Conservation (phyloP, 805 yeast species). For the Ogataea siamensis region DNA sequence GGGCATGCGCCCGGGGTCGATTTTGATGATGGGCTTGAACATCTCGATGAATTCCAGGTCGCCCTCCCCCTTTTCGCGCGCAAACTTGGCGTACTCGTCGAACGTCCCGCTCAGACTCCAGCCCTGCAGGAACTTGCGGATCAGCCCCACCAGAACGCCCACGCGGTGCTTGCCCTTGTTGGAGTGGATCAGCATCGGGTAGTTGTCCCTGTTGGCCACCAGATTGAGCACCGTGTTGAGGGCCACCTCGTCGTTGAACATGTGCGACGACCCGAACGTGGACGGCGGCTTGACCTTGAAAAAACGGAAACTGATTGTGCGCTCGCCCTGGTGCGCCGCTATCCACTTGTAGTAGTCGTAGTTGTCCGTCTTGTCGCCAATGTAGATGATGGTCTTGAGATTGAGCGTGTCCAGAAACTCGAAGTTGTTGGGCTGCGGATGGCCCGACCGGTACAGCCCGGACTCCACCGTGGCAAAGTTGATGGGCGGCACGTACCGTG, state of each 20-base stretch:
- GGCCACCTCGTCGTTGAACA: constrained; percentile 54
- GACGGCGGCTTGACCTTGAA: constrained; percentile 62
- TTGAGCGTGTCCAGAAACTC: constrained; percentile 70
- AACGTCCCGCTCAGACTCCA: constrained; percentile 93
- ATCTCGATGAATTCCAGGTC: constrained; percentile 88
- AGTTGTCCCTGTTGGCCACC: constrained; percentile 62
- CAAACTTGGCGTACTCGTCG: constrained; percentile 90
- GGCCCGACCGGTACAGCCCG: constrained; percentile 86
- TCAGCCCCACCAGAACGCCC: constrained; percentile 89
- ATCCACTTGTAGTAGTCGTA: constrained; percentile 73
- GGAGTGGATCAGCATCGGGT: constrained; percentile 87
- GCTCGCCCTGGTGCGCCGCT: constrained; percentile 34
- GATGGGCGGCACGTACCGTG: constrained; percentile 77
- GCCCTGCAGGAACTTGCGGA: constrained; percentile 82
- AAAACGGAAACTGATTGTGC: constrained; percentile 51
- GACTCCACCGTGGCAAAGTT: constrained; percentile 88
- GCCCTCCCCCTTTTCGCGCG: constrained; percentile 89
- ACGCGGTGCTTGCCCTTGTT: constrained; percentile 97
- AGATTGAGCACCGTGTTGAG: constrained; percentile 56
- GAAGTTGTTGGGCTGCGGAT: constrained; percentile 85
- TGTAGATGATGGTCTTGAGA: constrained; percentile 75
- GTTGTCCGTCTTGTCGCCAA: constrained; percentile 72
- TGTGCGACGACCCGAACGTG: constrained; percentile 54
- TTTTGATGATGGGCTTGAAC: constrained; percentile 61
- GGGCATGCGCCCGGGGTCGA: constrained; percentile 53